A percentile compares a stretch with the other conserved stretches of the same genome.
These are phyloP conservation scores for Blastobotrys robertii DNA, from an alignment of 805 yeast genomes.

Conservation along the genomic window DNA sequence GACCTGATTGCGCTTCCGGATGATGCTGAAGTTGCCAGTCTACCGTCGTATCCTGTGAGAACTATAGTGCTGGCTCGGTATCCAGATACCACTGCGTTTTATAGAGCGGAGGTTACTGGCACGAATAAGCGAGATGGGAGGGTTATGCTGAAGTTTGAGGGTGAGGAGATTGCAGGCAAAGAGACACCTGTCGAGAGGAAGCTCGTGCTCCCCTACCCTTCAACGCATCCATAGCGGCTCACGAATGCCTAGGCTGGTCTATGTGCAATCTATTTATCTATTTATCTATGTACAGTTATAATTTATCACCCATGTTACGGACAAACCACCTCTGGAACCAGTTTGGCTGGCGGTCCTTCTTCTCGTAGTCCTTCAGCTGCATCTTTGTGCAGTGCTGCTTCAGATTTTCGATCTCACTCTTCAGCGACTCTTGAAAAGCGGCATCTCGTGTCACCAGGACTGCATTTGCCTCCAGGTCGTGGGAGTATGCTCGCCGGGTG, in stretches of 20 bases:
- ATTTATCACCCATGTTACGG: conserved; percentile 22
- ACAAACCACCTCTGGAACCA: conserved; percentile 23
- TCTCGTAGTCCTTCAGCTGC: conserved; percentile 49
- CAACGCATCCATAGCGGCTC: not conserved
- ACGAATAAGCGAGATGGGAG: conserved; percentile 55
- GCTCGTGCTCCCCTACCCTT: conserved; percentile 43
- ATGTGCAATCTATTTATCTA: not conserved
- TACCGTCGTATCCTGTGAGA: conserved; percentile 55
- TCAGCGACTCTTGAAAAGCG: conserved; percentile 47
- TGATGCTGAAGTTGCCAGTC: conserved; percentile 27
- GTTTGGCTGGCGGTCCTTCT: conserved; percentile 52
- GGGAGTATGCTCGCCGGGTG: conserved; percentile 77
- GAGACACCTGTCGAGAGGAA: conserved; percentile 88
- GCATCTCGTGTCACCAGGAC: conserved; percentile 63
- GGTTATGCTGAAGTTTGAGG: conserved; percentile 79
- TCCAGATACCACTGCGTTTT: conserved; percentile 96
- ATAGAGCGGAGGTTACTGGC: conserved; percentile 86
- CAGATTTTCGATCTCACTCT: conserved; percentile 53
- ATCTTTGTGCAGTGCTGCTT: conserved; percentile 43
- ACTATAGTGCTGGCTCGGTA: conserved; percentile 83
- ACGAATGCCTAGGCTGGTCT: not conserved
- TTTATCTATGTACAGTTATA: conserved; percentile 9
- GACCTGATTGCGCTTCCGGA: conserved; percentile 61
- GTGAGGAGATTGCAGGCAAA: conserved; percentile 93
- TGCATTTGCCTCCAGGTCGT: conserved; percentile 85